Evolutionary conservation across 345 rosid genomes (phyloP).

Genomic region (Moringa oleifera): DNA sequence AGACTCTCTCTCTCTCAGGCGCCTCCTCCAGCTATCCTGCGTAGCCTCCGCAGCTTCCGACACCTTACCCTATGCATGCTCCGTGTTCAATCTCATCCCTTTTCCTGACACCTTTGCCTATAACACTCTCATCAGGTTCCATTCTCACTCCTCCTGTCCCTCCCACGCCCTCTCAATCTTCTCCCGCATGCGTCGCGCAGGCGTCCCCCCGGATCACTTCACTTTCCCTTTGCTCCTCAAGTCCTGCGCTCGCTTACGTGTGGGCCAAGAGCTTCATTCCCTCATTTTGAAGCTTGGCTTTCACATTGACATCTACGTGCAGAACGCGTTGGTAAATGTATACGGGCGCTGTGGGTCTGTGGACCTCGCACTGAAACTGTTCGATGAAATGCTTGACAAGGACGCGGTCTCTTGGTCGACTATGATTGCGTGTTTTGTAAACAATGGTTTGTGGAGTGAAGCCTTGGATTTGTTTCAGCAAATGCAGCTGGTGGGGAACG

Average conservation of each 20-base stretch:
- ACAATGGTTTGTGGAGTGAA: conserved; percentile 34
- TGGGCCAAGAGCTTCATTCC: conserved; percentile 28
- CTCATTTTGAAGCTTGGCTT: conserved; percentile 36
- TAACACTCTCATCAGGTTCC: conserved; percentile 42
- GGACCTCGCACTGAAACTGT: conserved; percentile 28
- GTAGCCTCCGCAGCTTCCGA: conserved; percentile 23
- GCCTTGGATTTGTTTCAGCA: conserved; percentile 36
- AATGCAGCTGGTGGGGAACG: conserved; percentile 30
- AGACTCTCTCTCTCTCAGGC: conserved; percentile 25
- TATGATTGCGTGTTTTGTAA: conserved; percentile 29
- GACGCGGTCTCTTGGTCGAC: conserved; percentile 52
- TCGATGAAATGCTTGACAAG: conserved; percentile 33
- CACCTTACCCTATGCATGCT: conserved; percentile 27
- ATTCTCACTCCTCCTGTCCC: conserved; percentile 29
- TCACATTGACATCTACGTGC: conserved; percentile 24
- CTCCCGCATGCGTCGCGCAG: conserved; percentile 31
- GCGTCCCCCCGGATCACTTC: conserved; percentile 36
- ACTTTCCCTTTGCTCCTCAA: conserved; percentile 61
- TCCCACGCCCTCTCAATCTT: conserved; percentile 31
- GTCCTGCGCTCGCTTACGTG: conserved; percentile 35
- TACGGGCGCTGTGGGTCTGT: conserved; percentile 26
- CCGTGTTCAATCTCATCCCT: conserved; percentile 20
- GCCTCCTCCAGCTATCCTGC: conserved; percentile 21
- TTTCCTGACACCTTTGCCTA: conserved; percentile 37
- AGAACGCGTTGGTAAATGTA: conserved; percentile 33